Conservation (phyloP, 768 basidiomycete genomes). For the Russula vinacea region DNA sequence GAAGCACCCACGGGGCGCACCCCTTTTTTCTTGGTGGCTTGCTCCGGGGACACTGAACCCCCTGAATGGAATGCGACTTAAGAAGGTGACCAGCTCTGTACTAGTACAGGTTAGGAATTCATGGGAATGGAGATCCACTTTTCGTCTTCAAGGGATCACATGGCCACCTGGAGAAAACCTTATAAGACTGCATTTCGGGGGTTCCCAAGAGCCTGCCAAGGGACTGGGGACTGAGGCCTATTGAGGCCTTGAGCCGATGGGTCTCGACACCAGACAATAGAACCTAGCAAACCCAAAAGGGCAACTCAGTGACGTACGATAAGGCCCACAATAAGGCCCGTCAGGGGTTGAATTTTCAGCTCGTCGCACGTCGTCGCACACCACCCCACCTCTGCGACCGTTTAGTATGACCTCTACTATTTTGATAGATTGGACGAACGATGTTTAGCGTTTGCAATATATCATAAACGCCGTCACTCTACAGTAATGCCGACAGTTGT, state of each 20-base stretch:
- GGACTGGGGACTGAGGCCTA: not conserved
- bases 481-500: too few species aligned
- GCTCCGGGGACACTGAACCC: not conserved
- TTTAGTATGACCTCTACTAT: too few species aligned
- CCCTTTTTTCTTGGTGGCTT: not conserved
- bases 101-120: not conserved
- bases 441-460: too few species aligned
- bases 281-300: not conserved
- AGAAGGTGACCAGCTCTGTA: not conserved
- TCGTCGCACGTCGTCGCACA: too few species aligned
- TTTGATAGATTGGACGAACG: too few species aligned
- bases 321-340: not conserved
- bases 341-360: not conserved
- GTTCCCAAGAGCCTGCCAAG: too few species aligned
- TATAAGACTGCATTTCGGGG: not conserved
- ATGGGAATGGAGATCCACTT: not conserved
- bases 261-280: not conserved
- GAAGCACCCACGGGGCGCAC: not conserved
- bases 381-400: too few species aligned
- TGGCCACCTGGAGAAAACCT: not conserved
- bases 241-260: not conserved
- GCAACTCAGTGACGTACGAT: not conserved
- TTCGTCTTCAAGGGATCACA: not conserved
- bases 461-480: too few species aligned
- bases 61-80: not conserved